Evolutionary conservation across 192 early-diverging fungal genomes (phyloP), one percentile per base, ranked within the genome.

Genomic region (Linnemannia elongata): DNA sequence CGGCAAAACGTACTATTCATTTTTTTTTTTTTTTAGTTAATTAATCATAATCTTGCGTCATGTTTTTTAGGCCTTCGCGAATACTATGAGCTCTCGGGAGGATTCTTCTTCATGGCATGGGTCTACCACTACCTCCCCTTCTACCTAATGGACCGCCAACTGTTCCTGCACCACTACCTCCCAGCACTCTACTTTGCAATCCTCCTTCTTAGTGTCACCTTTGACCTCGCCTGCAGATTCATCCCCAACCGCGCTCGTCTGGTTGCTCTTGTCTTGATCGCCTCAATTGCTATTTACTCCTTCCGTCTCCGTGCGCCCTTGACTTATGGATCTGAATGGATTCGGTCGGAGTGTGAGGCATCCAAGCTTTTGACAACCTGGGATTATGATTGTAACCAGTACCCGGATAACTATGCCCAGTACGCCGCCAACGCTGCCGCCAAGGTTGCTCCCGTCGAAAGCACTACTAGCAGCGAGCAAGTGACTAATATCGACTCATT

Each of bases 111-210:
- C 36, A 63, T 93, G 18, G 96, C 93, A 18, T 99, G 97, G 97
- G 80, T 87, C 27, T 88, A 96, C 55, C 97, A 98, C 89, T 98
- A 96, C 84, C 49, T 96, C 15, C 96, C 97, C 24, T 98, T 98
- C 88, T 97, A 95, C 89, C 81, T 97, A 24, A 97, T 98, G 97
- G 90, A 89, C 30, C 97, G 97, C 42, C 96, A 97, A 87, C 90
- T 97, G 52, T 98, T 99, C 88, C 88, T 97, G 52, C 97, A 98
- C 84, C 97, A 99, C 82, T 99, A 98, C 83, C 92, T 98, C n/a
- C 97, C 98, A 7, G 94, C 97, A 13, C 91, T 98, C 17, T 98
- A 97, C 90, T 96, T 98, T 87, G 92, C 94, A 36, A 92, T 98
- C 74, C 90, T 99, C 44, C 88, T 93, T 6, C 72, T 97, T 42